Evolutionary conservation across 2,329 filamentous ascomycete genomes (phyloP).

Genomic region (Fusarium cicatricum): DNA sequence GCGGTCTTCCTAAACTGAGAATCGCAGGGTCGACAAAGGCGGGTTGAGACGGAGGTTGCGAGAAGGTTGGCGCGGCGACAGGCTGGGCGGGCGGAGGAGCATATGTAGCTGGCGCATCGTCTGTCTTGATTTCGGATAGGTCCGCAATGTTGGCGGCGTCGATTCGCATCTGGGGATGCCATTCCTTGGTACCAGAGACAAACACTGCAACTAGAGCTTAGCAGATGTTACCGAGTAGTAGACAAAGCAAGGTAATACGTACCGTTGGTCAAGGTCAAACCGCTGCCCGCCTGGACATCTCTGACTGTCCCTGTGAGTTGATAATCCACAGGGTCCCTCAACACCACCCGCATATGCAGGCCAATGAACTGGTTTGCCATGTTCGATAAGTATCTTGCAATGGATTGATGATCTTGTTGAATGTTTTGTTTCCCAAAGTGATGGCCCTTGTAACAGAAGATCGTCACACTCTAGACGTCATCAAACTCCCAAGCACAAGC

Average conservation of each 20-base stretch:
- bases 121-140: constrained; percentile 51
- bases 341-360: constrained; percentile 76
- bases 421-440: constrained; percentile 11
- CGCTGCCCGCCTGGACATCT: constrained; percentile 71
- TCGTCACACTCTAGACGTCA: constrained; percentile 32
- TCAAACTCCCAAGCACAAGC: constrained; percentile 24
- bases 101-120: constrained; percentile 42
- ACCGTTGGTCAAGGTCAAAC: constrained; percentile 78
- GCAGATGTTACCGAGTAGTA: not conserved
- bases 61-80: constrained; percentile 38
- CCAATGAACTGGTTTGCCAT: constrained; percentile 75
- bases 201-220: constrained; percentile 46
- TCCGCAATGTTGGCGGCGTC: constrained; percentile 56
- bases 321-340: constrained; percentile 70
- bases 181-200: constrained; percentile 52
- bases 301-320: constrained; percentile 75
- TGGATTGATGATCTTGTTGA: not conserved
- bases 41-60: constrained; percentile 45
- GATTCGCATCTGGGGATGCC: constrained; percentile 56
- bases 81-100: constrained; percentile 37
- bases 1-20: constrained; percentile 68
- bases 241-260: constrained; percentile 38
- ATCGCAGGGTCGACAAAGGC: constrained; percentile 85
- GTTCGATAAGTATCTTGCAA: constrained; percentile 4
- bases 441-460: constrained; percentile 20